Evolutionary conservation across 352 stramenopile species (phyloP).

Genomic region (Pythium phragmitis): DNA sequence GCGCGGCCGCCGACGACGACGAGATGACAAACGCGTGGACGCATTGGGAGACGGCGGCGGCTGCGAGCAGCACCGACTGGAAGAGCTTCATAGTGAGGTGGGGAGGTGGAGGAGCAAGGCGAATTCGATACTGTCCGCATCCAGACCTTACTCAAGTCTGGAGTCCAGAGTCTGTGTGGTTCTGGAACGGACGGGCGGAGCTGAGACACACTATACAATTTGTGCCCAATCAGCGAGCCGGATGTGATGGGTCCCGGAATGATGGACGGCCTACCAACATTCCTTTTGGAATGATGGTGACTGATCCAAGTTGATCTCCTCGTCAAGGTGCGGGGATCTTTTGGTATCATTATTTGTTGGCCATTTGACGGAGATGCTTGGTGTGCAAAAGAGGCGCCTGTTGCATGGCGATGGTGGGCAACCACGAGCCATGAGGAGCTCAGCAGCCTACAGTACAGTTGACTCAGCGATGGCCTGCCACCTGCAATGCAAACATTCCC

Average conservation of each 20-base stretch:
- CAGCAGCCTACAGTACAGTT: too few species aligned
- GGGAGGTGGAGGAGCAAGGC: background rate
- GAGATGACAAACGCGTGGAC: constrained; percentile 17
- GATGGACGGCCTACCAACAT: constrained; percentile 5
- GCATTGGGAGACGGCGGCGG: background rate
- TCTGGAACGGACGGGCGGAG: background rate
- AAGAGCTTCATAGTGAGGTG: constrained; percentile 14
- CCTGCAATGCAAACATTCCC: too few species aligned
- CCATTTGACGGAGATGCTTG: background rate
- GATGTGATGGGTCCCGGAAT: background rate
- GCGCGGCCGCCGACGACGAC: constrained; percentile 4
- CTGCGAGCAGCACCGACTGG: constrained; percentile 3
- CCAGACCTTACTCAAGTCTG: too few species aligned
- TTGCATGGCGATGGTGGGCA: too few species aligned
- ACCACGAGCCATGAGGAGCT: too few species aligned
- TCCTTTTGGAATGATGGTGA: constrained; percentile 12
- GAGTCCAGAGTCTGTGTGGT: background rate
- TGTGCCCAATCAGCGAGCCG: background rate
- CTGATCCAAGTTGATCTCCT: background rate
- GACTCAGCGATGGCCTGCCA: too few species aligned
- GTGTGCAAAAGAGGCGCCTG: too few species aligned
- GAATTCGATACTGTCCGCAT: background rate
- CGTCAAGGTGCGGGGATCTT: background rate
- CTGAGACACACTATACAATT: background rate
- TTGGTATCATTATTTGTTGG: background rate